Percentiles rank a stretch among this genome's conserved stretches.
phyloP scores from a whole-genome alignment of 208 protist species.

The Strigomonas galati region DNA sequence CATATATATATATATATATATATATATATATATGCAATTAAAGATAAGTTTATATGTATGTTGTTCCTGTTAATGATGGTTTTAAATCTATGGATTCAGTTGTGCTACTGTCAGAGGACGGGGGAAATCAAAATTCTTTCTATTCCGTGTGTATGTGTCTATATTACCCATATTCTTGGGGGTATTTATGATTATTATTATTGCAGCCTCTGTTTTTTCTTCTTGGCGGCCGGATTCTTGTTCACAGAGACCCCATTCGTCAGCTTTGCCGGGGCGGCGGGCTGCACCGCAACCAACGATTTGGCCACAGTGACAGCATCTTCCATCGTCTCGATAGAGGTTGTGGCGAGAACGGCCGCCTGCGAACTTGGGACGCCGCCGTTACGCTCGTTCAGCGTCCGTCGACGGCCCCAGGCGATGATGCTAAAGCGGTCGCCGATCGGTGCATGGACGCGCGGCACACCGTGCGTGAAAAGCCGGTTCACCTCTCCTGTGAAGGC shows the following conservation, averaged over 20 bases:
- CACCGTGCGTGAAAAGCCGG: conserved; percentile 84
- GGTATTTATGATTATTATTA: no score
- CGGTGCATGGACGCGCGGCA: conserved; percentile 68
- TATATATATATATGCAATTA: no score
- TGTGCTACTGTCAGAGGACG: no score
- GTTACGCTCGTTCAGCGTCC: conserved; percentile 76
- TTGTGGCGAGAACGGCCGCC: conserved; percentile 15
- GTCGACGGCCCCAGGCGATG: conserved; percentile 86
- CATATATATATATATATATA: no score
- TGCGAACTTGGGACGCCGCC: conserved; percentile 35
- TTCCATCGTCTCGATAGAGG: conserved; percentile 48
- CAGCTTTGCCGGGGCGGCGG: background rate
- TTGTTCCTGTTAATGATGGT: no score
- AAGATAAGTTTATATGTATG: no score
- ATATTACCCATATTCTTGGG: no score
- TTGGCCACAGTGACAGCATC: conserved; percentile 64
- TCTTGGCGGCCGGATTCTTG: conserved; percentile 20
- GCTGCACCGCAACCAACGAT: conserved; percentile 42
- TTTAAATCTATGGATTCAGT: no score
- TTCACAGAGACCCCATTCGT: background rate
- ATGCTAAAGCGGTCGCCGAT: conserved; percentile 86
- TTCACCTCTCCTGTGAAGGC: conserved; percentile 91
- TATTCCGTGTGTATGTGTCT: no score
- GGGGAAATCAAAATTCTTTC: no score
- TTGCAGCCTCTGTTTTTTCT: conserved; percentile 83